Base-by-base conservation (phyloP, 106 monocot species). In the Chionographis japonica region DNA sequence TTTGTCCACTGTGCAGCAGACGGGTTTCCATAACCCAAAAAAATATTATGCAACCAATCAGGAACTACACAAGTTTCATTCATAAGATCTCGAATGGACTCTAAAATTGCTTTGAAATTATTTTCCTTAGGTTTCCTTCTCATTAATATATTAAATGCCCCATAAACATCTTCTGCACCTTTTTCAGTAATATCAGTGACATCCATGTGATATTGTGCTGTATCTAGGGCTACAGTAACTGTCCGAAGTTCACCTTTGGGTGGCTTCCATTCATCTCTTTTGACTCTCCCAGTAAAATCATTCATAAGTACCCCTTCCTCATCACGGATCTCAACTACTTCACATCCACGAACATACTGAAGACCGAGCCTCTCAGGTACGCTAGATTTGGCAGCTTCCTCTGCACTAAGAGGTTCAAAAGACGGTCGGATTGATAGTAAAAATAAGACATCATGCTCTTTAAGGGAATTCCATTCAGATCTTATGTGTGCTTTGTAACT, bases 361-460 rank as follows among this genome's bases (percentile, higher is more conserved):
- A 98, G 83, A 35, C 93, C 98, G 61, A 98, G 81, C 70, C 87
- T 87, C 54, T 98, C 87, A 16, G 80, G 90, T 58, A 93, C 93
- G 69, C 80, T 87, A 12, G 79, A 90, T 67, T 87, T 98, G 20
- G 89, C 98, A 75, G 81, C 81, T 84, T 90, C 98, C 55, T 98
- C 98, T 50, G 77, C 55, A 56, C 87, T 98, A 66, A 98, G 87
- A 61, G 98, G 98, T 68, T 93, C 93, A 85, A 98, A 98, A 46
- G 98, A 93, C 72, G 98, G 98, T 36, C 85, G 82, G 73, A 98
- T 93, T 12, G 98, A 98, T 40, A 98, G 51, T 58, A 98, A 77
- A 87, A 98, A 98, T 60, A 93, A 75, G 10, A 98, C 98, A 81
- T 98, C 98, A 83, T 98, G 98, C 76, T 98, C 98, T 82, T 98